These are phyloP conservation scores for Solanum hybrid DNA, from an alignment of 305 asterid genomes.

Conservation along the genomic window DNA sequence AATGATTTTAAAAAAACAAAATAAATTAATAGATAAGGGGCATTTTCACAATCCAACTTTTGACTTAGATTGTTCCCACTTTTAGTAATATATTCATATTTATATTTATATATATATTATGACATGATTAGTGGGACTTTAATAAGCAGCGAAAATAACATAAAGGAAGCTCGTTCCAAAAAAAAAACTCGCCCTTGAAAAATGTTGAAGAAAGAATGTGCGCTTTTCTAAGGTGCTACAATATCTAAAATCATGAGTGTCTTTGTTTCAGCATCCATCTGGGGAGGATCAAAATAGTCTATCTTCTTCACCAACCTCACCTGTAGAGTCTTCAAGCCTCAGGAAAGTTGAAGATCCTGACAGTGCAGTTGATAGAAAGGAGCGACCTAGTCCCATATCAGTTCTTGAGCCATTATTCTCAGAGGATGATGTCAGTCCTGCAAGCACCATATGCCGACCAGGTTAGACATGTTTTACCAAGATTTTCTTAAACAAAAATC, in stretches of 20 bases:
- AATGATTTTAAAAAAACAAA: neutral
- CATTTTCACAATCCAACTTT: neutral
- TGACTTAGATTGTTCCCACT: neutral
- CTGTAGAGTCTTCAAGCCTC: constrained; percentile 24
- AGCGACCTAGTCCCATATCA: constrained; percentile 82
- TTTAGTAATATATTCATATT: neutral
- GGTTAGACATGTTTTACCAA: constrained; percentile 33
- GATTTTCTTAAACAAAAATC: neutral
- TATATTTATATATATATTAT: no score
- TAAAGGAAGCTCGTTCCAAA: neutral
- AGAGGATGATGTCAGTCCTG: constrained; percentile 79
- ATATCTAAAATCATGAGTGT: neutral
- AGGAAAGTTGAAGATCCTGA: constrained; percentile 39
- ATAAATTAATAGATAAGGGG: neutral
- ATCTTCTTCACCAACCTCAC: constrained; percentile 35
- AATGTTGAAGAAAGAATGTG: neutral
- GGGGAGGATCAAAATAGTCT: neutral
- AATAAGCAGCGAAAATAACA: neutral
- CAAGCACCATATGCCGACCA: constrained; percentile 44
- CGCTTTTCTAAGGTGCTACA: neutral
- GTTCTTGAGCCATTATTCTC: constrained; percentile 76
- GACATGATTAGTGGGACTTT: neutral
- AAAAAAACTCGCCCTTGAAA: neutral
- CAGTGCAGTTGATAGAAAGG: constrained; percentile 35
- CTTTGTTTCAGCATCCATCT: neutral